Evolutionary conservation across 2,329 filamentous ascomycete genomes (phyloP).

Genomic region (Neobulgaria alba): DNA sequence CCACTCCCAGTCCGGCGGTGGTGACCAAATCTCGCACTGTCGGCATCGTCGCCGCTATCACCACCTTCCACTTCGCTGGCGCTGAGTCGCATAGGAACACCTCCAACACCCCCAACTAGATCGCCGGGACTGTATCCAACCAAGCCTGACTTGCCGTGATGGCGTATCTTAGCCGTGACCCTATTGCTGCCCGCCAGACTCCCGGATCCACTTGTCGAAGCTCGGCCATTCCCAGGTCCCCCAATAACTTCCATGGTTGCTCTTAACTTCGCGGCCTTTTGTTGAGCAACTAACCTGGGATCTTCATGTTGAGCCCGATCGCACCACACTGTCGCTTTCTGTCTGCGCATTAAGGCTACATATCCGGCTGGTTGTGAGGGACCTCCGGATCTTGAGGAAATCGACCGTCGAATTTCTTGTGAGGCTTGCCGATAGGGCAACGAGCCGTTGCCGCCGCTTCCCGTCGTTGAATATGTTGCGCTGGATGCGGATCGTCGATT

Average conservation of each 20-base stretch:
- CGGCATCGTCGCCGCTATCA: slow-evolving; percentile 69
- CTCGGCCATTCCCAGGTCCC: slow-evolving; percentile 33
- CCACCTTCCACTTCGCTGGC: slow-evolving; percentile 93
- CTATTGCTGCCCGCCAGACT: slow-evolving; percentile 35
- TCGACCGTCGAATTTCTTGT: slow-evolving; percentile 64
- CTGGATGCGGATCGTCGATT: slow-evolving; percentile 55
- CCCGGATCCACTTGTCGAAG: slow-evolving; percentile 31
- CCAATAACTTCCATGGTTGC: slow-evolving; percentile 78
- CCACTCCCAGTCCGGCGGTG: slow-evolving; percentile 68
- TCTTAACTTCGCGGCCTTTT: slow-evolving; percentile 77
- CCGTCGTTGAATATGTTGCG: slow-evolving; percentile 63
- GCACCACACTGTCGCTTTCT: slow-evolving; percentile 98
- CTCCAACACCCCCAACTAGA: slow-evolving; percentile 56
- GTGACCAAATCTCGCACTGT: slow-evolving; percentile 37
- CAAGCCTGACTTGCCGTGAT: slow-evolving; percentile 70
- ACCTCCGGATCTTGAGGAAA: slow-evolving; percentile 65
- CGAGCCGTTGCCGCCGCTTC: slow-evolving; percentile 38
- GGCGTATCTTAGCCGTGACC: slow-evolving; percentile 79
- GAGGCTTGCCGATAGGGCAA: slow-evolving; percentile 47
- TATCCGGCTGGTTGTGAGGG: slow-evolving; percentile 57
- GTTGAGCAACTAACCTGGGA: slow-evolving; percentile 70
- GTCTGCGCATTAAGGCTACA: slow-evolving; percentile 89
- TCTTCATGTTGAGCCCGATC: slow-evolving; percentile 91
- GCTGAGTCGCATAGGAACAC: slow-evolving; percentile 83
- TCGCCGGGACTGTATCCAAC: slow-evolving; percentile 73